A percentile compares a stretch with the other conserved stretches of the same genome.
These are phyloP conservation scores for Cicer bijugum DNA, from an alignment of 306 rosid species.

Conservation along the genomic window DNA sequence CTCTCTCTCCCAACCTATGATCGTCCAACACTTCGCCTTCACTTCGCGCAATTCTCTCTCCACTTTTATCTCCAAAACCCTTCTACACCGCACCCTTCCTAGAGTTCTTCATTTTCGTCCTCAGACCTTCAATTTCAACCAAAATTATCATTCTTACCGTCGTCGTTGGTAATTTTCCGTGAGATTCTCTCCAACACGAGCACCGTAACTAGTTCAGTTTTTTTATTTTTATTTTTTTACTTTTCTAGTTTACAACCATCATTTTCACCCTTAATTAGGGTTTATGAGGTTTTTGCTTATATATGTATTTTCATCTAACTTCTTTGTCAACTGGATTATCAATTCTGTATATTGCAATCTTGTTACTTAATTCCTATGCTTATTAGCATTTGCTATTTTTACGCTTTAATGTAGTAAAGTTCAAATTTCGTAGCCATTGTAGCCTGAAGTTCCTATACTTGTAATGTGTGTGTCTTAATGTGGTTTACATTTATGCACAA, in stretches of 20 bases:
- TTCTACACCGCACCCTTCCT: slow-evolving; percentile 44
- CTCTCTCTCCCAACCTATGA: slow-evolving; percentile 52
- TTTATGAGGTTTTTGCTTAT: slow-evolving; percentile 26
- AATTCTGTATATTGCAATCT: background rate
- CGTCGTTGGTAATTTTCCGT: slow-evolving; percentile 58
- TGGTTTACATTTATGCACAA: slow-evolving; percentile 15
- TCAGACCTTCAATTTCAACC: slow-evolving; percentile 46
- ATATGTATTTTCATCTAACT: background rate
- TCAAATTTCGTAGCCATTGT: background rate
- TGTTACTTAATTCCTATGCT: slow-evolving; percentile 7
- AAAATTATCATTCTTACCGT: slow-evolving; percentile 24
- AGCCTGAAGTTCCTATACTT: background rate
- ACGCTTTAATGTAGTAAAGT: background rate
- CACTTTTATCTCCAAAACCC: slow-evolving; percentile 39
- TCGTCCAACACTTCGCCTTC: slow-evolving; percentile 40
- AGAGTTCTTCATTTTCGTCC: slow-evolving; percentile 47
- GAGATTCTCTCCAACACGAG: background rate
- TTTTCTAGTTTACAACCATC: background rate
- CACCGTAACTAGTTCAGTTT: background rate
- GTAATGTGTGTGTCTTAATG: background rate
- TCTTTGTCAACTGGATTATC: background rate
- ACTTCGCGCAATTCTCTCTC: slow-evolving; percentile 51
- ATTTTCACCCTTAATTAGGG: slow-evolving; percentile 20
- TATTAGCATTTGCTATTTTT: background rate
- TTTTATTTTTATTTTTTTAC: background rate